Conservation (phyloP, 2,329 filamentous ascomycete species). For the Aspergillus piperis region DNA sequence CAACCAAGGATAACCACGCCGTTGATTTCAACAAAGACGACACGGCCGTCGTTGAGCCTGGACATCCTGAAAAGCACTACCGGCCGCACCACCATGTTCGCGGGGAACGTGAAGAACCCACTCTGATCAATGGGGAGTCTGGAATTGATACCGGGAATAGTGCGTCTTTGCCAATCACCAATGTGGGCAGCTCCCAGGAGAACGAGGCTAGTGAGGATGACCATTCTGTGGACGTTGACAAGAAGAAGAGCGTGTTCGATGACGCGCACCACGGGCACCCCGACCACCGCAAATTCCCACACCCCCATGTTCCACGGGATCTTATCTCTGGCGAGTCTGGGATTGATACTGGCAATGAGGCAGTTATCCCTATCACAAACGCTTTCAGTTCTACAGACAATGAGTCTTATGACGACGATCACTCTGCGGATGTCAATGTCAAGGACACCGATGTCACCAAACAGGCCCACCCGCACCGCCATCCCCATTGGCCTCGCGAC, state of each 20-base stretch:
- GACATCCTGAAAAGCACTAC: background rate
- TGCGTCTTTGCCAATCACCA: background rate
- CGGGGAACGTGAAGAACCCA: conserved; percentile 17
- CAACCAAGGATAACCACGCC: conserved; percentile 19
- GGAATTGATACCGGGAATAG: conserved; percentile 27
- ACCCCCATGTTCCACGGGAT: no score
- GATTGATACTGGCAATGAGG: conserved; percentile 8
- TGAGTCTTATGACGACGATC: conserved; percentile 10
- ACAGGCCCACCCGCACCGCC: background rate
- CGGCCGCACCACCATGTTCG: conserved; percentile 7
- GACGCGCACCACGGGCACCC: background rate
- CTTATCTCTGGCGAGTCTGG: conserved; percentile 3
- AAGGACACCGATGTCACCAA: background rate
- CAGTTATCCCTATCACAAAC: background rate
- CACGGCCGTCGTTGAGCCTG: background rate
- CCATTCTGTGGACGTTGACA: conserved; percentile 21
- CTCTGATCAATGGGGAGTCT: conserved; percentile 24
- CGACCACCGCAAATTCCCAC: background rate
- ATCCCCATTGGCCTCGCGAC: background rate
- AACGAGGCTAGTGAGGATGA: conserved; percentile 6
- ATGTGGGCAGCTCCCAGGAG: background rate
- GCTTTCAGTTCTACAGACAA: background rate
- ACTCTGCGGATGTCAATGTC: conserved; percentile 6
- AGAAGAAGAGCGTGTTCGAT: background rate
- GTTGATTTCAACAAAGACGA: conserved; percentile 19